Base-by-base conservation (phyloP, 2,329 filamentous ascomycete genomes). In the Lecanosticta acicola region DNA sequence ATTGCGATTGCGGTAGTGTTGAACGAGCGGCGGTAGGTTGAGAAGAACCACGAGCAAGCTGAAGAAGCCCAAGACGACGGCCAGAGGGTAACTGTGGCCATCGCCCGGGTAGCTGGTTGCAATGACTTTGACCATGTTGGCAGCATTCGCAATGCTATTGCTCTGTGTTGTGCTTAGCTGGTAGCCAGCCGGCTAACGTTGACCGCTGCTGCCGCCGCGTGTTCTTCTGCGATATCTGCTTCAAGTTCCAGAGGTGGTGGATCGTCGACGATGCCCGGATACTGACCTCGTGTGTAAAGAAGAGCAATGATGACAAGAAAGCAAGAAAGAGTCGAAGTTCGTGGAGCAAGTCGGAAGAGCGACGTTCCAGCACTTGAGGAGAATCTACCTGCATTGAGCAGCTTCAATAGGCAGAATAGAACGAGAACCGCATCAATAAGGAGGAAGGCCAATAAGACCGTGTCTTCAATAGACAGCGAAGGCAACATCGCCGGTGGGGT, bases 1-100 rank as follows among this genome's bases (percentile, higher is more conserved):
- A 61, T 85, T 86, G 46, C 71, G 71, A 53, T 81, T 78, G 42
- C 72, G 72, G 48, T 73, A 68, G 60, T 85, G 82, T 69, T 81
- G 78, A 44, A 75, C 60, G 43, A 84, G 62, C 2, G 82, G 79
- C 4, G 78, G 71, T 29, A 79, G 68, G 56, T 74, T 72, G 41
- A 82, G 65, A 17, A 80, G 50, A 37, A 77, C 66, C 13, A 75
- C 63, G 18, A 80, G 52, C 16, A 73, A 62, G 13, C 75, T 70
- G 18, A 81, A 62, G 11, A 71, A 54, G 1, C 77, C 73, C 29
- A 83, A 62, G 37, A 67, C 24, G 32, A 73, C 57, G 40, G 69
- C 67, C 26, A 57, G 42, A 2, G 62, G 46, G 50, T 67, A 70
- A 39, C 18, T 26, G 34, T 39, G 10, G n/a, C 10, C n/a, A 21